Evolutionary conservation across 1,284 basidiomycete species (phyloP), one percentile per base, ranked within the genome.

Genomic region (Moniliophthora roreri): DNA sequence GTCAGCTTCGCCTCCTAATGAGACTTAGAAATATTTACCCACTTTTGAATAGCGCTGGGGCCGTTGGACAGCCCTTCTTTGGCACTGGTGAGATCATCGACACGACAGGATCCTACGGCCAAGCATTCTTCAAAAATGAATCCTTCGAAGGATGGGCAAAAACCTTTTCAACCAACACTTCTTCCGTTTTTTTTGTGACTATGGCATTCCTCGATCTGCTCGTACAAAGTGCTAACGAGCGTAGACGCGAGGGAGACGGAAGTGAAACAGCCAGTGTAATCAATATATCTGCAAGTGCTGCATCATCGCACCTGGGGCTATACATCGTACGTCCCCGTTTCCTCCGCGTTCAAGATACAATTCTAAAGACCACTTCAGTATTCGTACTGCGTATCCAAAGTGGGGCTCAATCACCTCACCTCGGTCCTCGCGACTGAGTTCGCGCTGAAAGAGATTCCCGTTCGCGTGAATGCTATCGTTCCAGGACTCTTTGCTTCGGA

Each of bases 191-290:
- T 59, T 71, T 71, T 54, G 62, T 66, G 18, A 65, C 68, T 1
- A 59, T 57, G 6, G 69, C 68, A 0, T 73, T 69, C 54, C 55
- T 73, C 2, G 67, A 62, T 0, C 54, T 73, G 2, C 63, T 73
- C 4, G 61, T 61, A 40, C 60, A 60, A 38, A 65, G 63, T 4
- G 62, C 64, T 15, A 56, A 63, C 15, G 59, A 50, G 16, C 48
- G 55, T 37, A 54, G 56, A 11, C 50, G 46, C 44, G 61, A 58
- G 18, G 56, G 28, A 32, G 11, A 11, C 11, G 28, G 28, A 32
- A 32, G 28, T 11, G 28, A 59, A 40, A 63, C 57, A 34, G 57
- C 66, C 6, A 62, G 59, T 38, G 64, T 73, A 21, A 68, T 74
- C 53, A 73, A 70, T 51, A 68, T 70, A 38, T 63, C 66, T 1